Evolutionary conservation across 2,329 filamentous ascomycete genomes (phyloP).

Genomic region (Microthyrium microscopicum): DNA sequence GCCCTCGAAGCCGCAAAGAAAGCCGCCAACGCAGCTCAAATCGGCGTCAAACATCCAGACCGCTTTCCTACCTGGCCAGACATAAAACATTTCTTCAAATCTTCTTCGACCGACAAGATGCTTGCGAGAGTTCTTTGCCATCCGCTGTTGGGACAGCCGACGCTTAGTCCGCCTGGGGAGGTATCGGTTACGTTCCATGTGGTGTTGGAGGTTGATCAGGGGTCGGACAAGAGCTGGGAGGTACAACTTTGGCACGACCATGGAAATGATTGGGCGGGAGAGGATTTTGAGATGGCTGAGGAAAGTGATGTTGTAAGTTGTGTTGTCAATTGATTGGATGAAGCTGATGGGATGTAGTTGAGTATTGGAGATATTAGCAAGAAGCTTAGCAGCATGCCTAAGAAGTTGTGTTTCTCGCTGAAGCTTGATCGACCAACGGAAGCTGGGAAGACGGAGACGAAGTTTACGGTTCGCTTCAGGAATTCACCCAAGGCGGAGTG

Average conservation of each 20-base stretch:
- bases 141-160: slow-evolving; percentile 63
- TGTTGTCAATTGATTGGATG: background rate
- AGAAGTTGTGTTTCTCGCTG: background rate
- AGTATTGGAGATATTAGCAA: background rate
- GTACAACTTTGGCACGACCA: slow-evolving; percentile 60
- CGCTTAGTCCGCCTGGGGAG: slow-evolving; percentile 33
- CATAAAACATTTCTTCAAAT: background rate
- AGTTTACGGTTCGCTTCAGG: slow-evolving; percentile 59
- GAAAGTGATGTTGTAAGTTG: slow-evolving; percentile 13
- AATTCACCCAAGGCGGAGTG: slow-evolving; percentile 28
- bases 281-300: slow-evolving; percentile 5
- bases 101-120: slow-evolving; percentile 15
- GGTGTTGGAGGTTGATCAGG: slow-evolving; percentile 46
- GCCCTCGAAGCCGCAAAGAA: too few relatives aligned
- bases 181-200: slow-evolving; percentile 42
- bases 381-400: background rate
- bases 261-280: slow-evolving; percentile 20
- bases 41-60: too few relatives aligned
- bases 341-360: background rate
- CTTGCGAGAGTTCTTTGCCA: slow-evolving; percentile 42
- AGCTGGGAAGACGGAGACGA: slow-evolving; percentile 17
- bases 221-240: slow-evolving; percentile 45
- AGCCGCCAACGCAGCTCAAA: too few relatives aligned
- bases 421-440: slow-evolving; percentile 6
- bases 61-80: too few relatives aligned